Percentiles rank a stretch among this genome's conserved stretches.
These are phyloP conservation scores for Trypanosoma mega DNA, from an alignment of 208 protist genomes.

Conservation along the genomic window DNA sequence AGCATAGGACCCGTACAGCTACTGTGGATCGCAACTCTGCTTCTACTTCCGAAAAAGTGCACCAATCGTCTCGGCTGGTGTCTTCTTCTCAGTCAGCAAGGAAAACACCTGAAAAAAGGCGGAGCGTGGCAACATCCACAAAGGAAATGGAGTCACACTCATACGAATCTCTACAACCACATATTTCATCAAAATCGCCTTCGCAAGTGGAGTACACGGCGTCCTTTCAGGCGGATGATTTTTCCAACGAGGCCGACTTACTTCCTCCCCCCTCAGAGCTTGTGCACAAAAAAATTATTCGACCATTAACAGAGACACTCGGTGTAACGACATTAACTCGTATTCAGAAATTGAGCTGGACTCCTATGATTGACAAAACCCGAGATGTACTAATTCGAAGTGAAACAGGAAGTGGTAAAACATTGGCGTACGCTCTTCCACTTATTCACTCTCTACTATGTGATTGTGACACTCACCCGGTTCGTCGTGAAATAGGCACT, in stretches of 20 bases:
- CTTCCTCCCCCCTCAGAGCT: constrained; percentile 52
- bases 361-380: constrained; percentile 24
- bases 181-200: no score
- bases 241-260: constrained; percentile 30
- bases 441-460: constrained; percentile 55
- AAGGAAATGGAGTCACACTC: background rate
- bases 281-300: constrained; percentile 67
- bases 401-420: constrained; percentile 90
- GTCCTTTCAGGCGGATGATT: constrained; percentile 51
- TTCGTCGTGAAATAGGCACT: constrained; percentile 69
- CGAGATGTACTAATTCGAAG: constrained; percentile 58
- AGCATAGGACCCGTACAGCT: no score
- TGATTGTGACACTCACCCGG: constrained; percentile 77
- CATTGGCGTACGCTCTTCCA: constrained; percentile 95
- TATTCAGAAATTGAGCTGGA: constrained; percentile 34
- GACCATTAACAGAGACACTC: constrained; percentile 61
- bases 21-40: no score
- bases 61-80: no score
- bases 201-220: constrained; percentile 4
- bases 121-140: no score
- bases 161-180: background rate
- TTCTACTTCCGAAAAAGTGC: no score
- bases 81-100: no score
- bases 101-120: no score
- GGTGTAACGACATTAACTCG: constrained; percentile 42